Evolutionary conservation across 192 early-diverging fungal species (phyloP), one percentile per base, ranked within the genome.

Genomic region (Coemansia sp.): DNA sequence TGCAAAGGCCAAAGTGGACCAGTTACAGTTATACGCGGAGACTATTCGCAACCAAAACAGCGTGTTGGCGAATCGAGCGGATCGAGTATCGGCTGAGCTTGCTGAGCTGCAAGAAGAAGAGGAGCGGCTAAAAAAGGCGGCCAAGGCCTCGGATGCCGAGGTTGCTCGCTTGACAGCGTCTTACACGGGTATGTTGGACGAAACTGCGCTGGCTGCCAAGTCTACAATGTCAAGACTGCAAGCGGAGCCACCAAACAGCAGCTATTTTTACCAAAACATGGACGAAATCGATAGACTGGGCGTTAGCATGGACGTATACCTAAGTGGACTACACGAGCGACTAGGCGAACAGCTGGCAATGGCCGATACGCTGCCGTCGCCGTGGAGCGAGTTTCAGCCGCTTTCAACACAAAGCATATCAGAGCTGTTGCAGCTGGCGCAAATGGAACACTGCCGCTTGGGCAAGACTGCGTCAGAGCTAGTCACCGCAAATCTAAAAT

Each of bases 311-410:
- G 56, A 69, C 16, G 8, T n/a, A 2, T 23, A 49, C 10, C 49
- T 73, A 17, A 53, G 59, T 4, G 26, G 22, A 6, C 49, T 71
- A 5, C 61, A 63, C 8, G 52, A 48, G 55, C 53, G 54, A 10
- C 26, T 74, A 2, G 51, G 35, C 21, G 57, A 60, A 7, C 57
- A 57, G 37, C 29, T 68, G 8, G 26, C 31, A n/a, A 39, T 6
- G 6, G 58, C 66, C 12, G 72, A 65, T 27, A 52, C 50, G 19
- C 57, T 80, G 39, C 71, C 77, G 16, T 65, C 64, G 25, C 77
- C 77, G 1, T 80, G 77, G 77, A 73, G 56, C 19, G 77, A 70
- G 31, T 80, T 80, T 49, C 26, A 60, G n/a, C 71, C 77, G 22
- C 64, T 71, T 67, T 57, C 57, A 11, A 37, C 77, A 3, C 54